Percentiles rank a stretch among this genome's conserved stretches.
These are phyloP conservation scores for Cyclotella kingstonii DNA, from an alignment of 108 stramenopile species.

Conservation along the genomic window DNA sequence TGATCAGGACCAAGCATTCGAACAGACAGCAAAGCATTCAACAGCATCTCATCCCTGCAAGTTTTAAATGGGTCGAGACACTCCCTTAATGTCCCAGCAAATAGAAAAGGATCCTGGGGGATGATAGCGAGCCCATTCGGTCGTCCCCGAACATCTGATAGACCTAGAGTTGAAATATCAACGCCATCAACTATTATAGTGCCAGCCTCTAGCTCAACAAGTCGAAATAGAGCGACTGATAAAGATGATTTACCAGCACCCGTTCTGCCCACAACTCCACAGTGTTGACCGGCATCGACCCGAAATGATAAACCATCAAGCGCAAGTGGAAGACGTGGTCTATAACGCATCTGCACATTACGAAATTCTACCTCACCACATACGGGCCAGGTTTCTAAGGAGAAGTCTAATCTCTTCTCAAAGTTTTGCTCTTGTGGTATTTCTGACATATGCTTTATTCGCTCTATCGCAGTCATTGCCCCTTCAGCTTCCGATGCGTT, in stretches of 20 bases:
- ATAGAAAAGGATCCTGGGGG: slow-evolving; percentile 94
- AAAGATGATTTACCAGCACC: slow-evolving; percentile 68
- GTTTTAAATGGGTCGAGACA: slow-evolving; percentile 90
- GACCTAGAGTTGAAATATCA: slow-evolving; percentile 64
- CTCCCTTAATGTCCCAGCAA: slow-evolving; percentile 87
- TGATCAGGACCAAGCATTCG: slow-evolving; percentile 38
- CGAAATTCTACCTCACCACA: slow-evolving; percentile 61
- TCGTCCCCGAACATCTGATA: slow-evolving; percentile 79
- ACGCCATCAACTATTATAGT: slow-evolving; percentile 75
- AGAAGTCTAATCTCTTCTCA: slow-evolving; percentile 24
- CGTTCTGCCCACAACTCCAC: slow-evolving; percentile 76
- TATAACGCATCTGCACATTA: slow-evolving; percentile 72
- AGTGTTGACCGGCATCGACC: slow-evolving; percentile 64
- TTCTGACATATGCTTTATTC: slow-evolving; percentile 73
- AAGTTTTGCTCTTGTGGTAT: slow-evolving; percentile 60
- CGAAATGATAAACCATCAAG: slow-evolving; percentile 70
- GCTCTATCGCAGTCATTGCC: slow-evolving; percentile 80
- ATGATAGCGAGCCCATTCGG: slow-evolving; percentile 81
- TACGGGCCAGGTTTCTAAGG: slow-evolving; percentile 65
- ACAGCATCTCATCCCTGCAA: slow-evolving; percentile 63
- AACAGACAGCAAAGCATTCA: slow-evolving; percentile 75
- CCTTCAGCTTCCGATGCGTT: slow-evolving; percentile 73
- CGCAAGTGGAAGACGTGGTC: slow-evolving; percentile 67
- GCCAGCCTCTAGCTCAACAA: slow-evolving; percentile 84
- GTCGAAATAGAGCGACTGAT: slow-evolving; percentile 70